phyloP scores from a whole-genome alignment of 352 stramenopile species.

The Globisporangium apiculatum region DNA sequence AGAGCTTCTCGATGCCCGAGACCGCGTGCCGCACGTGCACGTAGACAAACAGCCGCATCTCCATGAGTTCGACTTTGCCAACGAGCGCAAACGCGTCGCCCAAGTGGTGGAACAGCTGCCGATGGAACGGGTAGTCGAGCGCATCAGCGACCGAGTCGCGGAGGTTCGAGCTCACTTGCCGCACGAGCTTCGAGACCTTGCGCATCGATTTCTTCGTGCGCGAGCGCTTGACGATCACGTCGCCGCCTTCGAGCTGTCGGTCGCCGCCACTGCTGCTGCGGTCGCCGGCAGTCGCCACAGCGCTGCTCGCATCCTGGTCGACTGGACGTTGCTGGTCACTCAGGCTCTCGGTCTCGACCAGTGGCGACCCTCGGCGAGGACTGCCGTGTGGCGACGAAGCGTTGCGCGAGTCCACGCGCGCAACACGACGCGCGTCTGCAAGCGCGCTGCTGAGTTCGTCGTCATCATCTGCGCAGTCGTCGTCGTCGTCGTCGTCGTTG shows the following conservation, averaged over 20 bases:
- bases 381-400: background rate
- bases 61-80: slow-evolving; percentile 72
- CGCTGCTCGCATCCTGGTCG: background rate
- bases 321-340: background rate
- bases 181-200: slow-evolving; percentile 56
- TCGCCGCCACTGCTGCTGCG: slow-evolving; percentile 1
- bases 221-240: slow-evolving; percentile 63
- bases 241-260: slow-evolving; percentile 13
- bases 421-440: slow-evolving; percentile 1
- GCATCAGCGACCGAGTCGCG: slow-evolving; percentile 48
- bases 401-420: background rate
- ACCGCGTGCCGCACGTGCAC: slow-evolving; percentile 55
- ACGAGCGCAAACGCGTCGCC: slow-evolving; percentile 49
- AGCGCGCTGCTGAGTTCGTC: slow-evolving; percentile 17
- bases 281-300: background rate
- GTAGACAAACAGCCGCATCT: slow-evolving; percentile 75
- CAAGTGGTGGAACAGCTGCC: slow-evolving; percentile 54
- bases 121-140: slow-evolving; percentile 63
- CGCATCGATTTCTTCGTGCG: slow-evolving; percentile 61
- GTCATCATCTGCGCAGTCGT: slow-evolving; percentile 28
- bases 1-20: slow-evolving; percentile 59
- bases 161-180: slow-evolving; percentile 58
- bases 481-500: slow-evolving; percentile 16
- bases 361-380: background rate
- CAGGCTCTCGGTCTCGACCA: background rate